Evolutionary conservation across 257 asterid genomes (phyloP).

Genomic region (Solanum ossicruentum): DNA sequence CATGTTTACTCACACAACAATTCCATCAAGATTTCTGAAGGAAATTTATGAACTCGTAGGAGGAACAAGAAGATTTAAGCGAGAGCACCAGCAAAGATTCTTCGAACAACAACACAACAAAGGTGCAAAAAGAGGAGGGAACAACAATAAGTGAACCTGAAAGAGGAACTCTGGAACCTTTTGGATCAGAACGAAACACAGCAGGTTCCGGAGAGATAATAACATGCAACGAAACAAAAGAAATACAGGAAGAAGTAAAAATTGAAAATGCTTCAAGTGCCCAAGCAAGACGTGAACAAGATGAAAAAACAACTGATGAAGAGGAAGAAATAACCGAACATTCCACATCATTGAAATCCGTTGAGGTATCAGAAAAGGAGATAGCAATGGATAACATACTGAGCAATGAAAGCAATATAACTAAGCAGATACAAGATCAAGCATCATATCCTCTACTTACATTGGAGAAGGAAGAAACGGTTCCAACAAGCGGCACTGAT

Average conservation of each 20-base stretch:
- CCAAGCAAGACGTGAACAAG: not conserved
- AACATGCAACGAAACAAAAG: not conserved
- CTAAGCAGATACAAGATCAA: not conserved
- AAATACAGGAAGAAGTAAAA: not conserved
- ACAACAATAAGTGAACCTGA: not conserved
- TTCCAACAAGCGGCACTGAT: not conserved
- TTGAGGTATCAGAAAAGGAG: not conserved
- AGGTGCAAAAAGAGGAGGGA: not conserved
- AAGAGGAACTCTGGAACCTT: not conserved
- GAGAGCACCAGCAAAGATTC: not conserved
- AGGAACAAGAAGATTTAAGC: not conserved
- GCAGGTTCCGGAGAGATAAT: conserved; percentile 7
- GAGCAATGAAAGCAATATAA: not conserved
- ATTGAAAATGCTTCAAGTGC: not conserved
- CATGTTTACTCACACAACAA: not conserved
- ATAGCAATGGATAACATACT: not conserved
- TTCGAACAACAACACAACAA: not conserved
- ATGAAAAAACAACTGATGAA: not conserved
- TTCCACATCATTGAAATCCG: not conserved
- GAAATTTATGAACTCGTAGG: not conserved
- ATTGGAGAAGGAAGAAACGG: not conserved
- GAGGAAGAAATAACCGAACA: not conserved
- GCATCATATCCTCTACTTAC: not conserved
- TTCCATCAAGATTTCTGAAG: not conserved
- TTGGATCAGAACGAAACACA: conserved; percentile 1